phyloP scores from a whole-genome alignment of 331 rosid species.

The Acacia pycnantha region DNA sequence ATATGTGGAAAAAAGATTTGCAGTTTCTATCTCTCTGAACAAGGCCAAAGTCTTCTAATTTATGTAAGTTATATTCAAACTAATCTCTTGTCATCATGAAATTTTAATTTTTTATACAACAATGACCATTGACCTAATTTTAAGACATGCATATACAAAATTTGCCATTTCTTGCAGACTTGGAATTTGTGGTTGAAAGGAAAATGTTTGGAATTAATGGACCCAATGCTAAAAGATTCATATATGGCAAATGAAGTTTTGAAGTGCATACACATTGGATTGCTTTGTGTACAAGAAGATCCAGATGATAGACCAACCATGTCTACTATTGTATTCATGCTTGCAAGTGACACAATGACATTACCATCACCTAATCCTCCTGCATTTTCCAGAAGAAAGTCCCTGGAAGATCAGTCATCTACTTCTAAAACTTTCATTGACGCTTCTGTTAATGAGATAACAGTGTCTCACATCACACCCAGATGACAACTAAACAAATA shows the following conservation, averaged over 20 bases:
- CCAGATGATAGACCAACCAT: conserved; percentile 46
- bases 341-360: conserved; percentile 32
- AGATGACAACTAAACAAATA: conserved; percentile 18
- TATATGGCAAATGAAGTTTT: conserved; percentile 21
- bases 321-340: conserved; percentile 40
- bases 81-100: background rate
- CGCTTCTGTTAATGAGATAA: conserved; percentile 35
- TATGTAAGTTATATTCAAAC: conserved; percentile 27
- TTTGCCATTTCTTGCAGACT: conserved; percentile 28
- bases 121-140: background rate
- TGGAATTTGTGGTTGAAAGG: conserved; percentile 50
- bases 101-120: background rate
- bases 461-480: conserved; percentile 24
- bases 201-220: conserved; percentile 35
- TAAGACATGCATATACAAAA: background rate
- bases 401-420: conserved; percentile 16
- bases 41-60: conserved; percentile 44
- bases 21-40: conserved; percentile 25
- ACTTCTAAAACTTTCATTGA: conserved; percentile 31
- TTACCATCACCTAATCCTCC: conserved; percentile 41
- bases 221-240: conserved; percentile 34
- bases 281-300: conserved; percentile 53
- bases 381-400: conserved; percentile 44
- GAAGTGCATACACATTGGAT: conserved; percentile 47
- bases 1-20: conserved; percentile 32